These are phyloP conservation scores for Fonsecaea monophora DNA, from an alignment of 2,329 filamentous ascomycete genomes.

Conservation along the genomic window DNA sequence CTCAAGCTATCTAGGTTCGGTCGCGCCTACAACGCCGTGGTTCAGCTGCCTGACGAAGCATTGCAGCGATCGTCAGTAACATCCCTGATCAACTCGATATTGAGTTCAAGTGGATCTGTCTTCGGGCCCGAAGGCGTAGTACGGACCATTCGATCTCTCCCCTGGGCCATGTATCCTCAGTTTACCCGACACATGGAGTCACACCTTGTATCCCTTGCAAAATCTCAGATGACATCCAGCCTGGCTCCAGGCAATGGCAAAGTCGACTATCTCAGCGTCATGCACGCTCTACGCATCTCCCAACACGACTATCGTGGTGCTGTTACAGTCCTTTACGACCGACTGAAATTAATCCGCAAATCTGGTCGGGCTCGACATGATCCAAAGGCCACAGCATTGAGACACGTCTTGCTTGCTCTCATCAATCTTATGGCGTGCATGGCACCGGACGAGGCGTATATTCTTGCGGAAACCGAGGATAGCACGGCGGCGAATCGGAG, in stretches of 20 bases:
- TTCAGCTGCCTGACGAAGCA: constrained; percentile 72
- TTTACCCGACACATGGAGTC: constrained; percentile 80
- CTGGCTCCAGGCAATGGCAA: constrained; percentile 26
- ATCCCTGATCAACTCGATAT: constrained; percentile 63
- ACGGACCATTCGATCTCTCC: constrained; percentile 72
- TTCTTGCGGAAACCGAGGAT: constrained; percentile 51
- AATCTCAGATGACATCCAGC: constrained; percentile 66
- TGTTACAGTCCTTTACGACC: constrained; percentile 54
- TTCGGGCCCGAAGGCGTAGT: constrained; percentile 54
- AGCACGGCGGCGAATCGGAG: constrained; percentile 4
- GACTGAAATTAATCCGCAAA: constrained; percentile 45
- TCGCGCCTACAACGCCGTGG: constrained; percentile 79
- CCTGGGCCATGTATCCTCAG: constrained; percentile 68
- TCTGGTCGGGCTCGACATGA: constrained; percentile 44
- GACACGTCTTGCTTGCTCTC: constrained; percentile 80
- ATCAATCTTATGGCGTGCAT: constrained; percentile 94
- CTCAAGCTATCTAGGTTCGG: constrained; percentile 80
- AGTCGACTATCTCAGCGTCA: constrained; percentile 81
- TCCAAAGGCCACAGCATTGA: constrained; percentile 60
- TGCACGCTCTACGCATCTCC: constrained; percentile 88
- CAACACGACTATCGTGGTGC: constrained; percentile 85
- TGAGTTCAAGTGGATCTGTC: constrained; percentile 44
- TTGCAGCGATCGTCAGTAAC: constrained; percentile 75
- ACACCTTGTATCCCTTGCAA: constrained; percentile 74
- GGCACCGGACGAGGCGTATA: constrained; percentile 79